Base-by-base conservation (phyloP, 2,329 filamentous ascomycete genomes). In the Ceratocystis harringtonii region DNA sequence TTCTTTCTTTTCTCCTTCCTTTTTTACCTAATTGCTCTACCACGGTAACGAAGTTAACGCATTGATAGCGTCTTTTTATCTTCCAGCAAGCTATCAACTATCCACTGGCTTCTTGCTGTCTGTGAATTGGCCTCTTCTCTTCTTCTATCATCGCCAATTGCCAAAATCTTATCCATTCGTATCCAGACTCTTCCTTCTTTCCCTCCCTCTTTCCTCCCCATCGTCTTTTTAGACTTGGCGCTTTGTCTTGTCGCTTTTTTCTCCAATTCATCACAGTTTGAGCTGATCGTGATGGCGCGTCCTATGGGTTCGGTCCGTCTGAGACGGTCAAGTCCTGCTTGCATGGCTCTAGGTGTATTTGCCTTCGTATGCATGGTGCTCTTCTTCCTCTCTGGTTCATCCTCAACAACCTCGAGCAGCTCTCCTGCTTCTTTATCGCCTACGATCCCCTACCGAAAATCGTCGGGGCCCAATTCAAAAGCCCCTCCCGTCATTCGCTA, bases 401-500 rank as follows among this genome's bases (percentile, higher is more conserved):
- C 72, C 62, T 68, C 79, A 69, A 74, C 77, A 70, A 79, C 74
- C 70, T 75, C 73, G 67, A 73, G 75, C 12, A 74, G 75, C 63
- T 74, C 78, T 67, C 76, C 62, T 17, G 50, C 50, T 28, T 64
- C 68, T 58, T 44, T 65, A 52, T 65, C 62, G 48, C 64, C 66
- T 7, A 70, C 71, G 25, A 74, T 48, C 86, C 88, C 64, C 80
- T 85, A 57, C 86, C 89, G 73, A 84, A 92, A 90, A 70, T 72
- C 75, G 5, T 69, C 72, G 19, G 57, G 63, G 15, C 58, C 63
- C 43, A 63, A 62, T 45, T 62, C 67, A 65, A 78, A 80, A 55
- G 87, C 91, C 61, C 91, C 92, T 64, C 92, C 92, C 7, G 92
- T 99, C 60, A 84, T 89, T 45, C 91, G 90, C 74, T 97, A 96